Evolutionary conservation across 2,329 filamentous ascomycete species (phyloP), one percentile per base, ranked within the genome.

Genomic region (Hypoxylon sp.): DNA sequence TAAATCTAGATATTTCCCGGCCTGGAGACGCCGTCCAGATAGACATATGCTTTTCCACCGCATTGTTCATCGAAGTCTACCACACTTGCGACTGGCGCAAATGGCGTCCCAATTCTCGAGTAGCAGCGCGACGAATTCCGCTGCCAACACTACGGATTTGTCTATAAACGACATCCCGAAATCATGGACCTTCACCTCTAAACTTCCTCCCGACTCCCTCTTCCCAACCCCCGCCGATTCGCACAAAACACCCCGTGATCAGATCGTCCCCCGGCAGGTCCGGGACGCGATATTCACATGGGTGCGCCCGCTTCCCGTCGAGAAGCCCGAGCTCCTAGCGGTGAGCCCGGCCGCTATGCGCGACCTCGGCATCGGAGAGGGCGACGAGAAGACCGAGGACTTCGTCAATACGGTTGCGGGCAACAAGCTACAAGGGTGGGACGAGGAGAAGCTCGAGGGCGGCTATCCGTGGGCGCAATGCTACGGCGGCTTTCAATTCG

Each of bases 401-500:
- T 98, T 98, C 78, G 86, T 87, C 68, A 85, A 91, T 65, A 85
- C 93, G 0, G 91, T 97, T 5, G 89, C 92, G 0, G 96, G 96
- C 2, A 97, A 96, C 77, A 90, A 89, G 75, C 86, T 98, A 13
- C 88, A 92, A 61, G 95, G 94, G 53, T 92, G 91, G 88, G 87
- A 93, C 70, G 87, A 91, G 64, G 86, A 89, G 63, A 85, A 84
- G 71, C 78, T 82, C 23, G 82, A 89, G 63, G 91, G 92, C 2
- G 89, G 96, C 46, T 99, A 99, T 78, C 95, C 96, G 0, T 99
- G 96, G 96, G 94, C 96, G 32, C 96, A 99, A 81, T 98, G 96
- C 82, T 99, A 99, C 79, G 96, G 96, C 63, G 95, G 95, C 62
- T 89, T 87, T 75, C 86, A 90, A 76, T 89, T 90, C 77, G 96